Conservation (phyloP, 176 grass and related monocot species). For the Zea luxurians region DNA sequence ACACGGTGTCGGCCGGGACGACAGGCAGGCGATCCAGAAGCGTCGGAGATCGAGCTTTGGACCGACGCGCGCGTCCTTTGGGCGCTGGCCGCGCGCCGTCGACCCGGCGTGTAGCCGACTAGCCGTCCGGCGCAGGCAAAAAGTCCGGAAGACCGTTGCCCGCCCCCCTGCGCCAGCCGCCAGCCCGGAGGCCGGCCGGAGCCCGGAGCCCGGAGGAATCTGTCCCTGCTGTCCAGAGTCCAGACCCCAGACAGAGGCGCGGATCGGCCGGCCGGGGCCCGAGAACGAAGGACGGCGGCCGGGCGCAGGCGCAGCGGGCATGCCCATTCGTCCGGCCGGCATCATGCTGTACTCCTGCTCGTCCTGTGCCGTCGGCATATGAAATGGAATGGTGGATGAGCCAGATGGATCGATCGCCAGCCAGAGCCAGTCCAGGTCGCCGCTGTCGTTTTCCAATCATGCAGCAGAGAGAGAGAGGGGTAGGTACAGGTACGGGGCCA, state of each 20-base stretch:
- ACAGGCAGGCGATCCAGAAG: background rate
- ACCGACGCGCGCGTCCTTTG: background rate
- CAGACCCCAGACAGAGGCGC: background rate
- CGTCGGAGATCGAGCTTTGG: background rate
- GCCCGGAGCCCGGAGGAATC: background rate
- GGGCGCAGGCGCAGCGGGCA: background rate
- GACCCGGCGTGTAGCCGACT: background rate
- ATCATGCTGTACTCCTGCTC: background rate
- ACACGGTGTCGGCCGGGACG: too few relatives aligned
- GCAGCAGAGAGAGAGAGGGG: background rate
- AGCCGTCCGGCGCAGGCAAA: background rate
- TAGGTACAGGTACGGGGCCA: background rate
- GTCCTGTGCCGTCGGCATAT: background rate
- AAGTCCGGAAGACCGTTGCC: background rate
- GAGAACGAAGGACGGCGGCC: background rate
- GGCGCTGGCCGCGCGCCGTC: background rate
- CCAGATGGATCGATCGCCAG: background rate
- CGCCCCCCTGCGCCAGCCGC: background rate
- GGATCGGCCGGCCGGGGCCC: background rate
- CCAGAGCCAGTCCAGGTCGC: background rate
- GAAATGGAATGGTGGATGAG: background rate
- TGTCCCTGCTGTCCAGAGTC: background rate
- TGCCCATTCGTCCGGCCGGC: background rate
- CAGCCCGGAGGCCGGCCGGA: too few relatives aligned
- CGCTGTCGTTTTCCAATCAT: conserved; percentile 22